Evolutionary conservation across 1,139 yeast genomes (phyloP).

Genomic region (Hyphopichia wangnamkhiaoensis): DNA sequence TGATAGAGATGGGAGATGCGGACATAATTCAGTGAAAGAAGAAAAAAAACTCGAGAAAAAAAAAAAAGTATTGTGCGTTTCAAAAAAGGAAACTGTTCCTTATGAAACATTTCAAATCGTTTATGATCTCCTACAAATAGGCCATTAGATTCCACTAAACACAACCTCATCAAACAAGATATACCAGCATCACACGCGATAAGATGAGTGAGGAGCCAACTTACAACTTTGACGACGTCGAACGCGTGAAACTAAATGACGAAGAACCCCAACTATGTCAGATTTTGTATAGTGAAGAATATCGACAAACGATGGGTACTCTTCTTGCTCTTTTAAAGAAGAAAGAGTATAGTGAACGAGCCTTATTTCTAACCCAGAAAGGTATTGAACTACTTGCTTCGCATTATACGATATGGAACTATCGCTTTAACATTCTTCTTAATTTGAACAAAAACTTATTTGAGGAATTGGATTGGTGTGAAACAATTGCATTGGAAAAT

Average conservation of each 20-base stretch:
- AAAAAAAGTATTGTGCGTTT: background rate
- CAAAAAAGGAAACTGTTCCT: background rate
- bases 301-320: constrained; percentile 58
- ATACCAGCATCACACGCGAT: too few species aligned
- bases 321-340: constrained; percentile 60
- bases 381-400: constrained; percentile 78
- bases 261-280: constrained; percentile 63
- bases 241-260: constrained; percentile 43
- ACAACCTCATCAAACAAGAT: too few species aligned
- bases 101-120: background rate
- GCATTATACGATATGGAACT: constrained; percentile 90
- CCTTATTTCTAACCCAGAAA: constrained; percentile 61
- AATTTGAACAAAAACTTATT: constrained; percentile 37
- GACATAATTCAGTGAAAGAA: background rate
- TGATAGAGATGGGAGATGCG: background rate
- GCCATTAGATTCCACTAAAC: too few species aligned
- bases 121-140: too few species aligned
- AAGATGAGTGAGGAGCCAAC: too few species aligned
- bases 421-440: constrained; percentile 60
- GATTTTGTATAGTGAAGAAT: constrained; percentile 77
- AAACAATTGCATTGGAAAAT: constrained; percentile 68
- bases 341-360: constrained; percentile 70
- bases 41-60: background rate
- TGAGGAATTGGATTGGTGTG: constrained; percentile 75
- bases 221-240: constrained; percentile 40